phyloP scores from a whole-genome alignment of 169 alveolate species.

The Cryptosporidium muris region DNA sequence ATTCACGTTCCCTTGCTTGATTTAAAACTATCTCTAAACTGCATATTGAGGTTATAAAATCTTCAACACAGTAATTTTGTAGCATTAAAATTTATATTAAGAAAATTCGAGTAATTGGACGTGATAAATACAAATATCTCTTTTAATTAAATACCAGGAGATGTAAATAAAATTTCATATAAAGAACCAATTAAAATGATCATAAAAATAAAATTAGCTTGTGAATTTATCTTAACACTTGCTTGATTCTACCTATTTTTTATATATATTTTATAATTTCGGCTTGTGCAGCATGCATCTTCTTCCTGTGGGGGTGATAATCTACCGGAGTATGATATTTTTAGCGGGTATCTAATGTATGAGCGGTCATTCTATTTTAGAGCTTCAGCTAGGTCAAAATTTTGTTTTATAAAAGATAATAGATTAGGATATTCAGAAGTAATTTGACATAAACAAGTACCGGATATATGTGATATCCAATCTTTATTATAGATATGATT shows the following conservation, averaged over 20 bases:
- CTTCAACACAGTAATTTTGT: slow-evolving; percentile 25
- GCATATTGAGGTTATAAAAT: slow-evolving; percentile 32
- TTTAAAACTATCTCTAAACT: slow-evolving; percentile 46
- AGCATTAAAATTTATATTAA: no score
- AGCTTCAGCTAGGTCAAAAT: slow-evolving; percentile 6
- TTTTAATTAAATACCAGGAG: no score
- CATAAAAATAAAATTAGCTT: no score
- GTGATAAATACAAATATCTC: no score
- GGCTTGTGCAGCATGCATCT: background rate
- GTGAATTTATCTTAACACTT: background rate
- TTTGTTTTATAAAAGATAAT: background rate
- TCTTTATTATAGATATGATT: background rate
- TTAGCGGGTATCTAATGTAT: background rate
- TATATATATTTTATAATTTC: background rate
- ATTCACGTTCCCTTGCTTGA: slow-evolving; percentile 39
- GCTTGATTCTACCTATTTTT: background rate
- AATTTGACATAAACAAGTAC: slow-evolving; percentile 38
- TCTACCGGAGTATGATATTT: background rate
- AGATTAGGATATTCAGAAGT: slow-evolving; percentile 37
- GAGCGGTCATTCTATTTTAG: background rate
- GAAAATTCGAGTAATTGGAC: no score
- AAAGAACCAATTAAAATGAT: background rate
- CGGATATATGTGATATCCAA: slow-evolving; percentile 8
- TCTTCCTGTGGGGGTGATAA: background rate
- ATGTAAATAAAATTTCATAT: no score